phyloP scores from a whole-genome alignment of 257 asterid species.

The Pogostemon cablin region DNA sequence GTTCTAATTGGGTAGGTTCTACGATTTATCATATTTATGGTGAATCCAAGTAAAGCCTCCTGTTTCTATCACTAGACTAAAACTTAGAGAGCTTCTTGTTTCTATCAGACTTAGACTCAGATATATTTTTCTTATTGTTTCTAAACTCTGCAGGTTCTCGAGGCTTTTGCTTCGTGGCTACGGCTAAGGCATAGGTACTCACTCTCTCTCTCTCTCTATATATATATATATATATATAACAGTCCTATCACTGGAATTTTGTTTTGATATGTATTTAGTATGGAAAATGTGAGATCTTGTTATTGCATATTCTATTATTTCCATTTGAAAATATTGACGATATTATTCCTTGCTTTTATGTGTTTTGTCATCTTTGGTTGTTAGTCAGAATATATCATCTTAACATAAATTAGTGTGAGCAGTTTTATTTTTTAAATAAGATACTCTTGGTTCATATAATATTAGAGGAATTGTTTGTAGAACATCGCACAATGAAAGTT shows the following conservation, averaged over 20 bases:
- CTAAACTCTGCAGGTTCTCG: slow-evolving; percentile 74
- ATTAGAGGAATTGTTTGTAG: slow-evolving; percentile 16
- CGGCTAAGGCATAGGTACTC: slow-evolving; percentile 90
- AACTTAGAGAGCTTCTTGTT: background rate
- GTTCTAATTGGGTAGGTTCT: background rate
- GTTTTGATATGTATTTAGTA: slow-evolving; percentile 23
- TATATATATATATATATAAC: slow-evolving; percentile 5
- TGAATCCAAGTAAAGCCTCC: slow-evolving; percentile 5
- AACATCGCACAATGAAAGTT: slow-evolving; percentile 22
- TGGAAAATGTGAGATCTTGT: slow-evolving; percentile 9
- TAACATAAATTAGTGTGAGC: background rate
- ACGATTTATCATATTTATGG: slow-evolving; percentile 7
- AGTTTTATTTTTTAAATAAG: slow-evolving; percentile 27
- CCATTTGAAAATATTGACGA: slow-evolving; percentile 2
- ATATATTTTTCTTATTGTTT: slow-evolving; percentile 18
- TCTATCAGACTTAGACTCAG: background rate
- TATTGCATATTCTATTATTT: slow-evolving; percentile 24
- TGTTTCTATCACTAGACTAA: background rate
- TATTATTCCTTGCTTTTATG: background rate
- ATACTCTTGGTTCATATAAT: slow-evolving; percentile 21
- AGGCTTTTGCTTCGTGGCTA: slow-evolving; percentile 99
- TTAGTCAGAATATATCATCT: slow-evolving; percentile 9
- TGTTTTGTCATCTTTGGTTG: slow-evolving; percentile 18
- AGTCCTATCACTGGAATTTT: slow-evolving; percentile 25
- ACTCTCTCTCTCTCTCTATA: background rate